Percentiles rank a stretch among this genome's conserved stretches.
Conservation (phyloP, 495 filamentous ascomycete species). For the Paragyromitra xinjiangensis region DNA sequence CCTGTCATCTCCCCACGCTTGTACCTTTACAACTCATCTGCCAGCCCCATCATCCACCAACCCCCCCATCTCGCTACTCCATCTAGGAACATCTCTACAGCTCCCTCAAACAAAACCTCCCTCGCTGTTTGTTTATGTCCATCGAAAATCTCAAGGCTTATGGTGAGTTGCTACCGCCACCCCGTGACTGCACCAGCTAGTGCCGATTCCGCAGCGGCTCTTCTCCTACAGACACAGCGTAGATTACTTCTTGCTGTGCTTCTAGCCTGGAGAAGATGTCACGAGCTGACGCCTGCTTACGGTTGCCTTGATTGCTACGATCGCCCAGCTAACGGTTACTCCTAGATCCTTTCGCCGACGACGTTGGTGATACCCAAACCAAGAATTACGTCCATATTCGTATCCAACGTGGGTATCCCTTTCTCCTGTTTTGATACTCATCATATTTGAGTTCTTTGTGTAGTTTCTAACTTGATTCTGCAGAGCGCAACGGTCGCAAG, state of each 20-base stretch:
- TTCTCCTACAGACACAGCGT: conserved; percentile 10
- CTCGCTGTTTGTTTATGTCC: conserved; percentile 83
- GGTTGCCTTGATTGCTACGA: conserved; percentile 12
- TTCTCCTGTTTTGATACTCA: conserved; percentile 27
- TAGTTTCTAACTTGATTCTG: conserved; percentile 37
- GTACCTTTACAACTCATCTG: conserved; percentile 20
- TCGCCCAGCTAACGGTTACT: conserved; percentile 40
- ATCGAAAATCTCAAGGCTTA: conserved; percentile 99
- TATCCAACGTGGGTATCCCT: conserved; percentile 86
- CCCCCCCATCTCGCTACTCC: conserved; percentile 26
- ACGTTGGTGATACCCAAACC: conserved; percentile 98
- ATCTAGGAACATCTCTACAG: conserved; percentile 41
- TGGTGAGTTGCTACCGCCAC: conserved; percentile 72
- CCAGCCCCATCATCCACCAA: conserved; percentile 14
- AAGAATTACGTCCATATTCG: conserved; percentile 99
- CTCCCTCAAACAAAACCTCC: conserved; percentile 48
- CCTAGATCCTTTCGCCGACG: conserved; percentile 99
- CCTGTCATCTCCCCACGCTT: conserved; percentile 21
- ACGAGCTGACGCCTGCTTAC: conserved; percentile 4
- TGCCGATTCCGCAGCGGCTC: conserved; percentile 18
- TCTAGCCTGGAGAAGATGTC: conserved; percentile 1
- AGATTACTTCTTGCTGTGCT: background rate
- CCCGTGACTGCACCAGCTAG: conserved; percentile 38
- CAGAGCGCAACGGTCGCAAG: conserved; percentile 99
- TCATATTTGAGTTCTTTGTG: background rate